Conservation (phyloP, 2,329 filamentous ascomycete genomes). For the Delphinella strobiligena region DNA sequence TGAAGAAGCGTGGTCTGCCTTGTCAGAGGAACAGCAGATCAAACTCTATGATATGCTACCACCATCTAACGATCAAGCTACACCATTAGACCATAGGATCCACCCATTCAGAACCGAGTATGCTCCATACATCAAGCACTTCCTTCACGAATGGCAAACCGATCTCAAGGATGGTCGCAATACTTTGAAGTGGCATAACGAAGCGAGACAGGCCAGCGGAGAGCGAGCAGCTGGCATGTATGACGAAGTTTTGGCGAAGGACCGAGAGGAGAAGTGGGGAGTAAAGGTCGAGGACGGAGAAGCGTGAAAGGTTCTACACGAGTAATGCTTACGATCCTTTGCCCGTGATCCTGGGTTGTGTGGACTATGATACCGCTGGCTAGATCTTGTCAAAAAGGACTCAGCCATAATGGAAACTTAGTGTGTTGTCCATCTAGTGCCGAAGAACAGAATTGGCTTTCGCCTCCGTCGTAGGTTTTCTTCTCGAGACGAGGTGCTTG, state of each 20-base stretch:
- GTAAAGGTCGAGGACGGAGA: slow-evolving; percentile 32
- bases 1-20: slow-evolving; percentile 17
- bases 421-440: no score
- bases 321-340: no score
- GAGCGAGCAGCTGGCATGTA: slow-evolving; percentile 43
- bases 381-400: no score
- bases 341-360: no score
- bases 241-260: slow-evolving; percentile 42
- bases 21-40: slow-evolving; percentile 13
- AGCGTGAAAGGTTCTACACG: not conserved
- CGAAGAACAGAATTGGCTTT: no score
- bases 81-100: slow-evolving; percentile 25
- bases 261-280: slow-evolving; percentile 47
- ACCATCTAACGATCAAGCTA: slow-evolving; percentile 11
- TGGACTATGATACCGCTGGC: no score
- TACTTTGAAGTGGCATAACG: slow-evolving; percentile 43
- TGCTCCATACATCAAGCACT: slow-evolving; percentile 38
- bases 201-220: slow-evolving; percentile 41
- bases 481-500: no score
- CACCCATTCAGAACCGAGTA: slow-evolving; percentile 30
- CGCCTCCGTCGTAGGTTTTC: no score
- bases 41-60: slow-evolving; percentile 20
- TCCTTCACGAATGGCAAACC: slow-evolving; percentile 41
- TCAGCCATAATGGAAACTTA: no score
- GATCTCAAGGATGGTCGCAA: slow-evolving; percentile 45